Evolutionary conservation across 179 eudicot species (phyloP).

Genomic region (Beta corolliflora): DNA sequence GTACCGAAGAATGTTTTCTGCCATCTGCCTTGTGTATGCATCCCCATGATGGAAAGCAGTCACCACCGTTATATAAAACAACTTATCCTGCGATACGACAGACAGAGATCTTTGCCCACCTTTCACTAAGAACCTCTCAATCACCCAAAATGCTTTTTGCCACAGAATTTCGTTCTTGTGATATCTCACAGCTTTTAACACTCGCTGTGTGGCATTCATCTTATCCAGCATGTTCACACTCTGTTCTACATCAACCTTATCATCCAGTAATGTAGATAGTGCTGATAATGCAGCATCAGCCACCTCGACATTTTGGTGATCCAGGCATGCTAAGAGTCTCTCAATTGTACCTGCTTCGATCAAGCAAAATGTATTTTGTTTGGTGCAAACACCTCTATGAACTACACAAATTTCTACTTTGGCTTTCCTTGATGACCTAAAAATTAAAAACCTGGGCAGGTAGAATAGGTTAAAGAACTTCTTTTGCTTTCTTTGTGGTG

Average conservation of each 20-base stretch:
- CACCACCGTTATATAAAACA: constrained; percentile 58
- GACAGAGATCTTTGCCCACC: constrained; percentile 53
- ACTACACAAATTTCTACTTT: constrained; percentile 47
- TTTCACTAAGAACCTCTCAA: constrained; percentile 64
- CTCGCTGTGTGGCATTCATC: constrained; percentile 47
- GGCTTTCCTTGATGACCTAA: constrained; percentile 34
- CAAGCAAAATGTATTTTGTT: constrained; percentile 75
- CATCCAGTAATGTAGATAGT: constrained; percentile 70
- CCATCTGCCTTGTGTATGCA: constrained; percentile 68
- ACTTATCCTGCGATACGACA: constrained; percentile 57
- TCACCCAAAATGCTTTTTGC: constrained; percentile 78
- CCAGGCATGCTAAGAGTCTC: constrained; percentile 58
- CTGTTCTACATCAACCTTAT: constrained; percentile 55
- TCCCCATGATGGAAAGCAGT: constrained; percentile 82
- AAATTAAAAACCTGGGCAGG: constrained; percentile 35
- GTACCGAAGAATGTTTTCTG: constrained; percentile 73
- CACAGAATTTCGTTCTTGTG: constrained; percentile 66
- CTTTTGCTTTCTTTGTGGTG: constrained; percentile 41
- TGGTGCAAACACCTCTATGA: constrained; percentile 78
- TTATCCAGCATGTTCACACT: constrained; percentile 55
- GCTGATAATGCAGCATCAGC: constrained; percentile 80
- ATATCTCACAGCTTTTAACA: constrained; percentile 58
- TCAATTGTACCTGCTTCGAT: constrained; percentile 68
- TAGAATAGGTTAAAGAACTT: constrained; percentile 31
- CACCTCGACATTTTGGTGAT: constrained; percentile 61